Base-by-base conservation (phyloP, 2,329 filamentous ascomycete genomes). In the Ophiosphaerella narmari region DNA sequence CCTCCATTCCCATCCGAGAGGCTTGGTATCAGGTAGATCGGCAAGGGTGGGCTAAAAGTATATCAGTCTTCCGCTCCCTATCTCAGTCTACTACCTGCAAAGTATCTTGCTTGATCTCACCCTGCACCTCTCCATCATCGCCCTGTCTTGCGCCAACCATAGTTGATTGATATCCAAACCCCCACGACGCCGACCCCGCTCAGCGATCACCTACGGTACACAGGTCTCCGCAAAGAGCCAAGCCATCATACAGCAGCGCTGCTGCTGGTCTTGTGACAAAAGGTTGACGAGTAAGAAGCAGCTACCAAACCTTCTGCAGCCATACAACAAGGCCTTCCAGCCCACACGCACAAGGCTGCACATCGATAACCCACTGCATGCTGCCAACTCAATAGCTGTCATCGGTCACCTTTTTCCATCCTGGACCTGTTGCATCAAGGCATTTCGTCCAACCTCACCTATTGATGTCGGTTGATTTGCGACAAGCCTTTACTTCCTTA, bases 381-480 rank as follows among this genome's bases (percentile, higher is more conserved):
- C 50, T 57, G 48, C 52, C 54, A 48, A 62, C 46, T 44, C 54
- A 44, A 52, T 39, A 51, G 48, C 55, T 60, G 55, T 60, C 58
- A 52, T 60, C 54, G 47, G 46, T 55, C 50, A 52, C 50, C 54
- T 50, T 36, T 36, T 41, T 44, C 14, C 36, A 24, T 21, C 43
- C 36, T 52, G 38, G 29, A 60, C 43, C 46, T 54, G 40, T 53
- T 55, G 53, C 52, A 58, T 57, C 63, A 64, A 63, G 66, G 63
- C 63, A 59, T 58, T 63, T 63, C 52, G 54, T 56, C 48, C 45
- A 67, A 54, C 58, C 57, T 57, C 59, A 51, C 58, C 58, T 54
- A 71, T 81, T 81, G 80, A 83, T 83, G 80, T 82, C 80, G 80
- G 80, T 82, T 81, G 79, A 82, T 74, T 71, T 79, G 70, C 79